Evolutionary conservation across 1,284 basidiomycete species (phyloP).

Genomic region (Ganoderma lucidum): DNA sequence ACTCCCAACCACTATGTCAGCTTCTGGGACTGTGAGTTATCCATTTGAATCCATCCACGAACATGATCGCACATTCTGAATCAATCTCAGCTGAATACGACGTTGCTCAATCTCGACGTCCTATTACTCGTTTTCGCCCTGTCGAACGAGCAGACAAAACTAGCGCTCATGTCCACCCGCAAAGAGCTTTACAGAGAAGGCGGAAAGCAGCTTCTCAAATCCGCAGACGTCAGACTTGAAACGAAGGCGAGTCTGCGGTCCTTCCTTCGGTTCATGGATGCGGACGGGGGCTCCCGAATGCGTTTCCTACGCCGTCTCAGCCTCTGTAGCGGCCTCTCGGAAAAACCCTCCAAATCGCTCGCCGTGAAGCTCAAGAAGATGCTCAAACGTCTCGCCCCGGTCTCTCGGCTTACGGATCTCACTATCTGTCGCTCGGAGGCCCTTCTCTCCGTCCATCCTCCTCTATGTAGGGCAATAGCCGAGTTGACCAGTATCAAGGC

Average conservation of each 20-base stretch:
- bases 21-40: no score
- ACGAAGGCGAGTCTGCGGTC: not conserved
- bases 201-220: not conserved
- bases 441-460: not conserved
- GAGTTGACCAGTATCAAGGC: not conserved
- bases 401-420: not conserved
- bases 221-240: not conserved
- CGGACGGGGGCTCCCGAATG: not conserved
- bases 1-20: no score
- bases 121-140: not conserved
- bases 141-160: not conserved
- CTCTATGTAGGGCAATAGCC: not conserved
- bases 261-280: not conserved
- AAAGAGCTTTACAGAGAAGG: not conserved
- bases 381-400: not conserved
- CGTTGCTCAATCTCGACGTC: not conserved
- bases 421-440: not conserved
- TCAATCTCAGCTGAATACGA: not conserved
- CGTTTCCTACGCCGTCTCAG: not conserved
- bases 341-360: not conserved
- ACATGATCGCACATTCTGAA: not conserved
- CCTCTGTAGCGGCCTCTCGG: not conserved
- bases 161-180: not conserved
- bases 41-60: no score
- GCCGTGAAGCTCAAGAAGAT: not conserved